phyloP scores from a whole-genome alignment of 352 stramenopile genomes.

The Pythium insidiosum region DNA sequence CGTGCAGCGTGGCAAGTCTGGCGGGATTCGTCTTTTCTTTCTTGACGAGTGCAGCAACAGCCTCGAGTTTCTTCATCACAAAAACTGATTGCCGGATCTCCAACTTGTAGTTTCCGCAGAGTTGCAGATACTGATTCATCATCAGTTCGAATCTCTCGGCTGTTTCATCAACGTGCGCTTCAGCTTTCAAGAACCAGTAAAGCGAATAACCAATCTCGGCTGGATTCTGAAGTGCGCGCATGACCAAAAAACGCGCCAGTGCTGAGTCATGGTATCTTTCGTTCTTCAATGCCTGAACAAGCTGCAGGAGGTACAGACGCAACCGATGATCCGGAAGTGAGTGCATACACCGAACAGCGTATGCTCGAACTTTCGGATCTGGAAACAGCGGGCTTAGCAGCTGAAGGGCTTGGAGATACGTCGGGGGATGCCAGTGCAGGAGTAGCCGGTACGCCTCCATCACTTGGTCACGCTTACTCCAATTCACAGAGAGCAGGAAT shows the following conservation, averaged over 20 bases:
- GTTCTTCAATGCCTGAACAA: slow-evolving; percentile 83
- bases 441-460: slow-evolving; percentile 76
- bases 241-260: slow-evolving; percentile 67
- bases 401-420: slow-evolving; percentile 81
- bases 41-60: slow-evolving; percentile 65
- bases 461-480: slow-evolving; percentile 66
- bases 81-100: slow-evolving; percentile 89
- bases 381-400: slow-evolving; percentile 78
- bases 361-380: slow-evolving; percentile 90
- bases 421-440: slow-evolving; percentile 68
- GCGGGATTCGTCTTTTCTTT: slow-evolving; percentile 22
- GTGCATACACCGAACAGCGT: slow-evolving; percentile 88
- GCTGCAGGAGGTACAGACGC: slow-evolving; percentile 78
- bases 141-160: slow-evolving; percentile 59
- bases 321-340: slow-evolving; percentile 81
- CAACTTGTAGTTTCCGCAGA: slow-evolving; percentile 84
- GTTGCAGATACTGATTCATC: slow-evolving; percentile 73
- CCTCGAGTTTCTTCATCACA: slow-evolving; percentile 88
- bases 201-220: slow-evolving; percentile 75
- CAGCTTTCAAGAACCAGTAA: slow-evolving; percentile 78
- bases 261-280: slow-evolving; percentile 80
- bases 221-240: slow-evolving; percentile 64
- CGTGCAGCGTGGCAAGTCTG: slow-evolving; percentile 44
- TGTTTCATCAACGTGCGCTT: slow-evolving; percentile 55
- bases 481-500: slow-evolving; percentile 83